Evolutionary conservation across 2,329 filamentous ascomycete genomes (phyloP).

Genomic region (Chrysoporthe deuterocubensis): DNA sequence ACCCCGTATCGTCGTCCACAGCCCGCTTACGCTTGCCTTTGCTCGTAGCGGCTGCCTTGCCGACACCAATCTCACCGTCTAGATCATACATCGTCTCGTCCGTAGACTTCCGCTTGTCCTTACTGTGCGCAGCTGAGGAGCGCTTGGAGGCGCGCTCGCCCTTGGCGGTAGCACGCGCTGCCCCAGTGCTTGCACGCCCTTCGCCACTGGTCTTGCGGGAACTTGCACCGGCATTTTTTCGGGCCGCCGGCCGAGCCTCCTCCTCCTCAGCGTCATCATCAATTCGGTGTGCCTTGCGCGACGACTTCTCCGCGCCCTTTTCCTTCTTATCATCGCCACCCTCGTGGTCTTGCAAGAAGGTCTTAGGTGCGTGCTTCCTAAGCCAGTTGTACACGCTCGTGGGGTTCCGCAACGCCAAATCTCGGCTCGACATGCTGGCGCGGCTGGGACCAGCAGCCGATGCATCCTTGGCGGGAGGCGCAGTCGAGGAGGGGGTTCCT

Average conservation of each 20-base stretch:
- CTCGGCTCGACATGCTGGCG: slow-evolving; percentile 40
- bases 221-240: slow-evolving; percentile 34
- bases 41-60: slow-evolving; percentile 35
- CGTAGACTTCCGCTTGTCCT: slow-evolving; percentile 28
- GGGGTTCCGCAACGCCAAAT: slow-evolving; percentile 72
- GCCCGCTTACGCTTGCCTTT: slow-evolving; percentile 59
- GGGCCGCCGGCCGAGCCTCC: slow-evolving; percentile 36
- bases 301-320: slow-evolving; percentile 31
- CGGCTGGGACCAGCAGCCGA: slow-evolving; percentile 48
- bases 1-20: slow-evolving; percentile 61
- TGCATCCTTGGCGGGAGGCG: slow-evolving; percentile 41
- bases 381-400: slow-evolving; percentile 97
- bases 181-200: slow-evolving; percentile 32
- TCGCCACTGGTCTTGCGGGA: slow-evolving; percentile 40
- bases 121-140: slow-evolving; percentile 18
- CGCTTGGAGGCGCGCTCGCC: slow-evolving; percentile 30
- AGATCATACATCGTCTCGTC: slow-evolving; percentile 24
- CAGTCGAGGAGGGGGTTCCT: slow-evolving; percentile 25
- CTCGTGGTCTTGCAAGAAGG: slow-evolving; percentile 80
- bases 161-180: slow-evolving; percentile 27
- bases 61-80: slow-evolving; percentile 31
- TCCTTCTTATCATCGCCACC: slow-evolving; percentile 37
- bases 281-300: slow-evolving; percentile 18
- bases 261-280: slow-evolving; percentile 47
- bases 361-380: slow-evolving; percentile 79